phyloP scores from a whole-genome alignment of 2,329 filamentous ascomycete species.

The Fusarium xylarioides region DNA sequence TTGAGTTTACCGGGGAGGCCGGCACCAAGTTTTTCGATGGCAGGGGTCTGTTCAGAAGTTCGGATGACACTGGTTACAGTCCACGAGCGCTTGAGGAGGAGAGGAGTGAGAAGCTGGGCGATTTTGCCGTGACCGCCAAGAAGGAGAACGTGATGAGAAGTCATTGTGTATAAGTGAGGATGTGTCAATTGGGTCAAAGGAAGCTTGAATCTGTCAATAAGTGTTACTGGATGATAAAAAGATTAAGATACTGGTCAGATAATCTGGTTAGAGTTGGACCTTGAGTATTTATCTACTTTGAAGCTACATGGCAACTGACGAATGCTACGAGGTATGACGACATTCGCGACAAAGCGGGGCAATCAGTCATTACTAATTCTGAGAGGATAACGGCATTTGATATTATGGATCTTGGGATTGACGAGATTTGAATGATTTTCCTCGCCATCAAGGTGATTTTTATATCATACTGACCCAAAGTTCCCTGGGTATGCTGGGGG shows the following conservation, averaged over 20 bases:
- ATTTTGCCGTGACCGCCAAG: slow-evolving; percentile 86
- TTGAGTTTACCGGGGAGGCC: slow-evolving; percentile 70
- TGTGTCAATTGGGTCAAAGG: not conserved
- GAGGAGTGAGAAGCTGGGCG: slow-evolving; percentile 76
- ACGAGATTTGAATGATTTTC: not conserved
- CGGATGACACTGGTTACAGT: slow-evolving; percentile 82
- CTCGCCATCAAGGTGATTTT: slow-evolving; percentile 10
- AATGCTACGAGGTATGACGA: slow-evolving; percentile 26
- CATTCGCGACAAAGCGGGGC: slow-evolving; percentile 30
- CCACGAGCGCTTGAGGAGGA: slow-evolving; percentile 79
- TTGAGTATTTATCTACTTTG: slow-evolving; percentile 6
- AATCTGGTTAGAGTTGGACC: not conserved
- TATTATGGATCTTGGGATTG: not conserved
- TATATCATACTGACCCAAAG: not conserved
- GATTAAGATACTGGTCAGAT: not conserved
- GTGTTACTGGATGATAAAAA: not conserved
- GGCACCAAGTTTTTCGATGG: slow-evolving; percentile 69
- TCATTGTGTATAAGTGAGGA: slow-evolving; percentile 36
- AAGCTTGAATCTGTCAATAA: not conserved
- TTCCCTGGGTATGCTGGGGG: not conserved
- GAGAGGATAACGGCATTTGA: slow-evolving; percentile 11
- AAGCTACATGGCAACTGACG: not conserved
- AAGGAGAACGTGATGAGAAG: slow-evolving; percentile 68
- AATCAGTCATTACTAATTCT: slow-evolving; percentile 21
- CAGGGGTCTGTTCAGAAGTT: slow-evolving; percentile 70